These are phyloP conservation scores for Pythium monospermum DNA, from an alignment of 352 stramenopile genomes.

Conservation along the genomic window DNA sequence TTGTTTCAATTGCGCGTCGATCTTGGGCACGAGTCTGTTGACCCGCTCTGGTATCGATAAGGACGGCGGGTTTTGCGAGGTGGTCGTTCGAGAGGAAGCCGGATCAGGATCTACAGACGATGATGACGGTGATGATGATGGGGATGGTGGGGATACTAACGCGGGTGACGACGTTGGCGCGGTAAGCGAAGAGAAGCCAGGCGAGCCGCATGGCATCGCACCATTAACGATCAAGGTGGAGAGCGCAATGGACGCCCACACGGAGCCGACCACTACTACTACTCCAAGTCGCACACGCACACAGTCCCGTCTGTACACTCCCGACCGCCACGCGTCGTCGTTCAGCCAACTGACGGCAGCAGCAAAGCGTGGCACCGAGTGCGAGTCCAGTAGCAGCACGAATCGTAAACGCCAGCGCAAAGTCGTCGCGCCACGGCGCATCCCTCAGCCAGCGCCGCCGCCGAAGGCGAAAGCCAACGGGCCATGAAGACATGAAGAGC, in stretches of 20 bases:
- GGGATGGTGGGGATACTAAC: conserved; percentile 15
- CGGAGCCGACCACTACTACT: too few relatives aligned
- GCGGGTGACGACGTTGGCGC: conserved; percentile 23
- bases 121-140: conserved; percentile 20
- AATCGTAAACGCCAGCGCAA: conserved; percentile 58
- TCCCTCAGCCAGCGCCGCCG: conserved; percentile 28
- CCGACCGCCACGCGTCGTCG: conserved; percentile 9
- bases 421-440: conserved; percentile 37
- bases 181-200: too few relatives aligned
- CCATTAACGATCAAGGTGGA: conserved; percentile 18
- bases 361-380: conserved; percentile 3
- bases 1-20: conserved; percentile 33
- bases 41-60: conserved; percentile 11
- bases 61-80: conserved; percentile 27
- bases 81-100: conserved; percentile 12
- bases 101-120: conserved; percentile 1
- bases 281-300: background rate
- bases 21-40: conserved; percentile 18
- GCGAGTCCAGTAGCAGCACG: conserved; percentile 7
- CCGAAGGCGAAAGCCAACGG: too few relatives aligned
- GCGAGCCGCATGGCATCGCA: conserved; percentile 1
- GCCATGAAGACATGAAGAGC: too few relatives aligned
- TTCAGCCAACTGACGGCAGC: background rate
- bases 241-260: too few relatives aligned
- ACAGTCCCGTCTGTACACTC: conserved; percentile 12